A percentile compares a stretch with the other conserved stretches of the same genome.
Evolutionary conservation across 2,329 filamentous ascomycete species (phyloP).

Genomic region (Paramyrothecium sp.): DNA sequence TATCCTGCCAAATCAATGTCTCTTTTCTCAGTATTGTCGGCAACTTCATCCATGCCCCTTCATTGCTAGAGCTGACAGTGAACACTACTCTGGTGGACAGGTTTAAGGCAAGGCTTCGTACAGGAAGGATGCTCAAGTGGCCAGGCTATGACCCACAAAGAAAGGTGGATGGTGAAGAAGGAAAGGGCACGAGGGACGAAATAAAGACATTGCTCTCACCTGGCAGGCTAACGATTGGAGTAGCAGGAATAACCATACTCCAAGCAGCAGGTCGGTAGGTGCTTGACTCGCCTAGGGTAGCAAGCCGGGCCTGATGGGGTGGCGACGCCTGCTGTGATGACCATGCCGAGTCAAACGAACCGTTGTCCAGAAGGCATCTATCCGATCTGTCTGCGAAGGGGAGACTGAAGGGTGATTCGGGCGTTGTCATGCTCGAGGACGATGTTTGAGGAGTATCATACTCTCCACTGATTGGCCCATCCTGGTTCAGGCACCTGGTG

Average conservation of each 20-base stretch:
- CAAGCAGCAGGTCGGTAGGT: background rate
- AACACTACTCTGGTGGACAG: background rate
- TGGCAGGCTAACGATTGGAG: background rate
- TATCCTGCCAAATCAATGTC: background rate
- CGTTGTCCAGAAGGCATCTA: background rate
- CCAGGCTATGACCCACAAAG: background rate
- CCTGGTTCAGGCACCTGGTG: conserved; percentile 18
- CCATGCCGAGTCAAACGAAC: background rate
- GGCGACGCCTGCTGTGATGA: background rate
- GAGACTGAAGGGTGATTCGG: background rate
- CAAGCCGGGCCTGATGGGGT: background rate
- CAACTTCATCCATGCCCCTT: too few species aligned
- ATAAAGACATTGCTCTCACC: background rate
- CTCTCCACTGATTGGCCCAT: conserved; percentile 11
- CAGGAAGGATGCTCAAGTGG: background rate
- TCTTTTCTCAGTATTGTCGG: background rate
- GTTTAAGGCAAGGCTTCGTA: background rate
- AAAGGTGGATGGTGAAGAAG: background rate
- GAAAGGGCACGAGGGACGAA: background rate
- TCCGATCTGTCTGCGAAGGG: background rate
- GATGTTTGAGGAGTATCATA: background rate
- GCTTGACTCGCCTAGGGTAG: background rate
- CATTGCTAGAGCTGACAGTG: background rate
- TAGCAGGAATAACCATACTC: background rate
- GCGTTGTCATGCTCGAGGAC: too few species aligned